Evolutionary conservation across 1,284 basidiomycete species (phyloP).

Genomic region (Cutaneotrichosporon sp.): DNA sequence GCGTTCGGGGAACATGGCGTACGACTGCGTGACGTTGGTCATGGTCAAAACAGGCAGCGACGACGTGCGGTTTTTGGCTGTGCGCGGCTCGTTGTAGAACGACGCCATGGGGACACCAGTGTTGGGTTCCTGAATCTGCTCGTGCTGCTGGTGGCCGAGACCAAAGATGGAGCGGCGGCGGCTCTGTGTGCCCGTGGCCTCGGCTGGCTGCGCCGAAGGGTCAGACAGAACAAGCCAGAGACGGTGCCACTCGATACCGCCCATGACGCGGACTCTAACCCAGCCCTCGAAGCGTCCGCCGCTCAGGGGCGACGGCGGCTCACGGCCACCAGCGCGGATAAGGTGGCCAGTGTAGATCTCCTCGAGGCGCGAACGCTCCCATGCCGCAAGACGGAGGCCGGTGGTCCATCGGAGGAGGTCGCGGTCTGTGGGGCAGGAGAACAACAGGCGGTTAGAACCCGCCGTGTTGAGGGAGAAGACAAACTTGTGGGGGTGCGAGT

Average conservation of each 20-base stretch:
- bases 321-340: slow-evolving; percentile 64
- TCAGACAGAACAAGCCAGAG: slow-evolving; percentile 72
- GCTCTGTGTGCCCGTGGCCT: slow-evolving; percentile 23
- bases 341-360: slow-evolving; percentile 97
- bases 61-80: slow-evolving; percentile 36
- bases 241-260: slow-evolving; percentile 92
- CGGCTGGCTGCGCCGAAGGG: slow-evolving; percentile 43
- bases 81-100: slow-evolving; percentile 44
- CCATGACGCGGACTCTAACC: slow-evolving; percentile 84
- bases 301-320: slow-evolving; percentile 61
- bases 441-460: slow-evolving; percentile 82
- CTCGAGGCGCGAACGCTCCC: slow-evolving; percentile 92
- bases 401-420: slow-evolving; percentile 84
- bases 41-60: slow-evolving; percentile 39
- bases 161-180: slow-evolving; percentile 42
- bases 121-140: slow-evolving; percentile 50
- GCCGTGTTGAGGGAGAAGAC: slow-evolving; percentile 92
- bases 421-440: slow-evolving; percentile 69
- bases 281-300: slow-evolving; percentile 80
- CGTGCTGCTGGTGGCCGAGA: slow-evolving; percentile 51
- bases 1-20: slow-evolving; percentile 90
- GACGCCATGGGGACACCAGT: slow-evolving; percentile 43
- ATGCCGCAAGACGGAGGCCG: slow-evolving; percentile 81
- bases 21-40: slow-evolving; percentile 50
- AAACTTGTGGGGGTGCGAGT: slow-evolving; percentile 55